Conservation (phyloP, 306 rosid species). For the Dryas drummondii region DNA sequence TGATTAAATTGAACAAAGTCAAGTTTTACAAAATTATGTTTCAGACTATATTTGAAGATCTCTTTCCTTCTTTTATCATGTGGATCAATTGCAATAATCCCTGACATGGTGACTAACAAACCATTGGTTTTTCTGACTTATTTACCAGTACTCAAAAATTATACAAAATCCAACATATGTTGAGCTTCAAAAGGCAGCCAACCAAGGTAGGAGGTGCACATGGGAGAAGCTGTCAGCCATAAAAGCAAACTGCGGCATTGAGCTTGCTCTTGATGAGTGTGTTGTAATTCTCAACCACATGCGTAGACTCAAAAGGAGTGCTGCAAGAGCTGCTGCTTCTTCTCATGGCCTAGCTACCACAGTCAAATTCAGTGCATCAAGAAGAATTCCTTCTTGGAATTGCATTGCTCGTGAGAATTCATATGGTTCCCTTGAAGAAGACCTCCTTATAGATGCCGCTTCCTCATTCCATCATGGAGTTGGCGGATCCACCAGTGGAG, state of each 20-base stretch:
- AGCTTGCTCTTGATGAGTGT: constrained; percentile 89
- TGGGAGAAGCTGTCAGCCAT: constrained; percentile 98
- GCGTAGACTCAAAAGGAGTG: constrained; percentile 75
- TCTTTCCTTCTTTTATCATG: neutral
- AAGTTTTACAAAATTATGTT: neutral
- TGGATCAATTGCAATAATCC: neutral
- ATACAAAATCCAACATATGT: constrained; percentile 78
- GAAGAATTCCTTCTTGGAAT: constrained; percentile 97
- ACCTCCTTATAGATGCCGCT: constrained; percentile 46
- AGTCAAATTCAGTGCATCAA: constrained; percentile 65
- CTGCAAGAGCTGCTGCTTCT: constrained; percentile 77
- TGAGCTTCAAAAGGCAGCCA: constrained; percentile 97
- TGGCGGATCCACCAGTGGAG: constrained; percentile 35
- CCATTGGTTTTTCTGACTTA: neutral
- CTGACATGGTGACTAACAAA: constrained; percentile 23
- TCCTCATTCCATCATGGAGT: constrained; percentile 54
- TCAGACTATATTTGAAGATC: neutral
- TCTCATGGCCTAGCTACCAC: constrained; percentile 57
- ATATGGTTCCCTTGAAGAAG: constrained; percentile 82
- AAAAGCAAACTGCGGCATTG: constrained; percentile 92
- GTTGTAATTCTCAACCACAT: constrained; percentile 87
- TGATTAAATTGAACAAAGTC: neutral
- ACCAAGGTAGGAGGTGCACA: constrained; percentile 95
- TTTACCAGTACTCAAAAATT: constrained; percentile 73
- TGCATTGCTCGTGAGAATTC: constrained; percentile 96